A percentile compares a stretch with the other conserved stretches of the same genome.
phyloP scores from a whole-genome alignment of 2,329 filamentous ascomycete genomes.

The Talaromyces atroroseus region DNA sequence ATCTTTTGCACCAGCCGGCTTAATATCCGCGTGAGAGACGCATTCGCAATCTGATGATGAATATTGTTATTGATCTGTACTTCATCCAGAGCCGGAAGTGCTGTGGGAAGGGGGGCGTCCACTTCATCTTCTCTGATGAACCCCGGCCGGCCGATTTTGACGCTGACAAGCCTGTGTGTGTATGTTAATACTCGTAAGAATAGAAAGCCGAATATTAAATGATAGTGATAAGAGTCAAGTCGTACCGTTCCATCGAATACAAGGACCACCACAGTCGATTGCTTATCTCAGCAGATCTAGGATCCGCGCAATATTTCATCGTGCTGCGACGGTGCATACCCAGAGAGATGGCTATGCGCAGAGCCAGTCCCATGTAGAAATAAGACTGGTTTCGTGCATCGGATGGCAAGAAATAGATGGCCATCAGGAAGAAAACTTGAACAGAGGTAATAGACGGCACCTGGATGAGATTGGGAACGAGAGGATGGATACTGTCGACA shows the following conservation, averaged over 20 bases:
- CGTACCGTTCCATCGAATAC: neutral
- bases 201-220: neutral
- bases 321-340: conserved; percentile 36
- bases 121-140: conserved; percentile 2
- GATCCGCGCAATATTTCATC: neutral
- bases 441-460: conserved; percentile 27
- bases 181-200: neutral
- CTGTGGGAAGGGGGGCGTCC: neutral
- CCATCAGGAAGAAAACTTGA: conserved; percentile 29
- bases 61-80: conserved; percentile 4
- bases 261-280: conserved; percentile 1
- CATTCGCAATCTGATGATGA: conserved; percentile 1
- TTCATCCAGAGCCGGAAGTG: conserved; percentile 1
- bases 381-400: conserved; percentile 31
- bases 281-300: neutral
- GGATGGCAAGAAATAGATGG: conserved; percentile 32
- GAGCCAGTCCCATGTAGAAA: conserved; percentile 41
- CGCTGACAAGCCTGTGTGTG: neutral
- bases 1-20: conserved; percentile 2
- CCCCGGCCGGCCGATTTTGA: neutral
- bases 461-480: conserved; percentile 33
- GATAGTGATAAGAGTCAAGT: neutral
- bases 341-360: conserved; percentile 50
- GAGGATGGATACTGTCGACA: conserved; percentile 22
- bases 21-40: neutral